Percentiles rank a stretch among this genome's conserved stretches.
These are phyloP conservation scores for Dillenia suffruticosa DNA, from an alignment of 164 flowering plant species.

Conservation along the genomic window DNA sequence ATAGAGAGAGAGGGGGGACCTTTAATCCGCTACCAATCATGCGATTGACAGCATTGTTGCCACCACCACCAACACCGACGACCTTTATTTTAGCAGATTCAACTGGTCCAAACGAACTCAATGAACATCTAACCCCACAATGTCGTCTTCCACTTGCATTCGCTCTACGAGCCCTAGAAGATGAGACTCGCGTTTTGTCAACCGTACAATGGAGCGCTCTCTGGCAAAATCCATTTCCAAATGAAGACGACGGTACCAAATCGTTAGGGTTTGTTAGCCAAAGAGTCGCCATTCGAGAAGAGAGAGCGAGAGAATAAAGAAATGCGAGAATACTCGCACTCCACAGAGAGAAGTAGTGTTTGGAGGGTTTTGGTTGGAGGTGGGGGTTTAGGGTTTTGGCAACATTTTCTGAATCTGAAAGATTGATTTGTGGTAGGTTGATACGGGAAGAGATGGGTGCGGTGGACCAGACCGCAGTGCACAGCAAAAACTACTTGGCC, in stretches of 20 bases:
- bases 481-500: no score
- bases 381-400: no score
- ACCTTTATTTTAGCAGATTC: constrained; percentile 92
- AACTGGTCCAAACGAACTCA: constrained; percentile 52
- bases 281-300: constrained; percentile 31
- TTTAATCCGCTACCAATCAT: constrained; percentile 95
- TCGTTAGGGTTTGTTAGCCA: constrained; percentile 35
- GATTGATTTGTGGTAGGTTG: no score
- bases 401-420: no score
- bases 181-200: not conserved
- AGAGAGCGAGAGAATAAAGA: no score
- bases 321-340: not conserved
- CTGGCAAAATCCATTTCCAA: constrained; percentile 14
- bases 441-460: no score
- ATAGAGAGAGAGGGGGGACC: constrained; percentile 21
- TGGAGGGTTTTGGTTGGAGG: no score
- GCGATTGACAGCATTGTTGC: constrained; percentile 96
- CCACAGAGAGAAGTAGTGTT: not conserved
- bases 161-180: constrained; percentile 6
- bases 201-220: constrained; percentile 7
- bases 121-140: constrained; percentile 9
- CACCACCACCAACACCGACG: constrained; percentile 98
- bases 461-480: no score
- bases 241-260: constrained; percentile 24
- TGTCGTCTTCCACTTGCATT: constrained; percentile 4